Evolutionary conservation across 2,329 filamentous ascomycete species (phyloP).

Genomic region (Massarina eburnea): DNA sequence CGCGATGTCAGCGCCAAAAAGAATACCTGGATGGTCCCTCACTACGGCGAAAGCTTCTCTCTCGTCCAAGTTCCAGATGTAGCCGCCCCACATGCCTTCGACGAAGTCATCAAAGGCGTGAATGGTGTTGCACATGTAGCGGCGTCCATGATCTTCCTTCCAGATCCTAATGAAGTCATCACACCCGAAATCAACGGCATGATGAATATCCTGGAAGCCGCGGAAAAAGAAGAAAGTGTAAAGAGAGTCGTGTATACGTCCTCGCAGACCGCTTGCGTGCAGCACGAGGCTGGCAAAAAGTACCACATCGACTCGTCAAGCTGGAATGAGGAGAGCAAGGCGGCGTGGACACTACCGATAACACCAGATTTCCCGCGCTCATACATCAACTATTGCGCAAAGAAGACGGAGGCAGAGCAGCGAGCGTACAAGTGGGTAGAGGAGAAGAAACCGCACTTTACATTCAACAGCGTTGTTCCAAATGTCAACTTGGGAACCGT

Average conservation of each 20-base stretch:
- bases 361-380: constrained; percentile 13
- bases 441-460: constrained; percentile 46
- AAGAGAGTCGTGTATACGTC: constrained; percentile 47
- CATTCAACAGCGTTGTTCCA: constrained; percentile 40
- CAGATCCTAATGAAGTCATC: constrained; percentile 50
- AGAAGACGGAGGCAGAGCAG: constrained; percentile 49
- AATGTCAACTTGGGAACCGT: constrained; percentile 33
- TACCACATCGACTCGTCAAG: constrained; percentile 33
- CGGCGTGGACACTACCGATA: constrained; percentile 33
- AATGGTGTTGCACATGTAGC: constrained; percentile 48
- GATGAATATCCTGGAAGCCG: constrained; percentile 41
- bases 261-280: constrained; percentile 37
- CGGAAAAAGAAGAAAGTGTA: constrained; percentile 42
- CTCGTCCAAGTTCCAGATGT: constrained; percentile 45
- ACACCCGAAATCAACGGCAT: constrained; percentile 38
- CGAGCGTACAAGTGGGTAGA: constrained; percentile 48
- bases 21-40: constrained; percentile 12
- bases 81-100: constrained; percentile 39
- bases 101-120: constrained; percentile 43
- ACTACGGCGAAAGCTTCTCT: constrained; percentile 38
- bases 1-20: constrained; percentile 27
- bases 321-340: constrained; percentile 37
- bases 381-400: constrained; percentile 40
- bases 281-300: constrained; percentile 30
- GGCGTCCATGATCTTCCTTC: constrained; percentile 37